Percentiles rank a stretch among this genome's conserved stretches.
Evolutionary conservation across 1,284 basidiomycete genomes (phyloP).

Genomic region (Ceratorhiza oryzae-sativae): DNA sequence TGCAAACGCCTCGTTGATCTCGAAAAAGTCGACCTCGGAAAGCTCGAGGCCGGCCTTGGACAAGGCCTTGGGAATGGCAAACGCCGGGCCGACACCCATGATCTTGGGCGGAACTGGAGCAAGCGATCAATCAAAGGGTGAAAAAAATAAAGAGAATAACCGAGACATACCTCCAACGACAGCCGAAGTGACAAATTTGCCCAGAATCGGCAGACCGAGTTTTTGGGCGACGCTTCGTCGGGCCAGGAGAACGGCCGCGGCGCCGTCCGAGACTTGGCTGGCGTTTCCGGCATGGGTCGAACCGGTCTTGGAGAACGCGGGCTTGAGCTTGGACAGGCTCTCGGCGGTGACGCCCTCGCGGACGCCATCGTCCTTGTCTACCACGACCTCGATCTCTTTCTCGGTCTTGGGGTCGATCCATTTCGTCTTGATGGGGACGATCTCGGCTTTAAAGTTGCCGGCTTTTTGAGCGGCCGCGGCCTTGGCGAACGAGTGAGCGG

Average conservation of each 20-base stretch:
- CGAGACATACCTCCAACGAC: constrained; percentile 68
- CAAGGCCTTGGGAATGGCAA: constrained; percentile 87
- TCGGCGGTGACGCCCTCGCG: constrained; percentile 90
- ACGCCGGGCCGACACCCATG: constrained; percentile 80
- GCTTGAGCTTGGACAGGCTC: constrained; percentile 89
- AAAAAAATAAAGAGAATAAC: neutral
- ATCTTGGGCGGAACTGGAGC: constrained; percentile 43
- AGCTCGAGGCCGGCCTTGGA: constrained; percentile 73
- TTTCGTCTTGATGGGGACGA: constrained; percentile 83
- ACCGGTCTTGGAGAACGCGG: constrained; percentile 90
- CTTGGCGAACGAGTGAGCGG: constrained; percentile 57
- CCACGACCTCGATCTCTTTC: constrained; percentile 77
- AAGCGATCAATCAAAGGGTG: constrained; percentile 6
- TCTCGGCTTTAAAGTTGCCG: constrained; percentile 92
- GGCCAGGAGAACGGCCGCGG: constrained; percentile 90
- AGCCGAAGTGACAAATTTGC: constrained; percentile 85
- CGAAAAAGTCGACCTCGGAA: constrained; percentile 89
- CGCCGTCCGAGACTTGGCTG: constrained; percentile 96
- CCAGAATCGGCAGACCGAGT: constrained; percentile 88
- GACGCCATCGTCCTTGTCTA: constrained; percentile 92
- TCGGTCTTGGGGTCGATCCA: constrained; percentile 85
- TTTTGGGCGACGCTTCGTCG: constrained; percentile 87
- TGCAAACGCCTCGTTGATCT: constrained; percentile 96
- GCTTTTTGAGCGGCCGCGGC: constrained; percentile 60
- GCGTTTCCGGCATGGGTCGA: constrained; percentile 92